Evolutionary conservation across 2,329 filamentous ascomycete genomes (phyloP).

Genomic region (Neocatenulostroma microsporum): DNA sequence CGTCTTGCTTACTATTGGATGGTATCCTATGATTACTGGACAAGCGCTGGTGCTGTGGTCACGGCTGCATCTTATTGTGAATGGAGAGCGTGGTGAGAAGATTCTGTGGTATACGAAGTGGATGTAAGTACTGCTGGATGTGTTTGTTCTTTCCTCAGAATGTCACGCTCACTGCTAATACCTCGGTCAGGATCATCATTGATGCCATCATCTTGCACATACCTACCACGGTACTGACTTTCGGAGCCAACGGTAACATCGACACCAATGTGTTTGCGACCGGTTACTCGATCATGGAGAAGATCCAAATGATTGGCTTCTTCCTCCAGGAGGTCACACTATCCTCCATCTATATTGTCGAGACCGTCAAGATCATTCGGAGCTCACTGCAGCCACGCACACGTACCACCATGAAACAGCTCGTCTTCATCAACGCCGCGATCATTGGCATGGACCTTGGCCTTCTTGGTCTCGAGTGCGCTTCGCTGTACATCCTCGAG

Average conservation of each 20-base stretch:
- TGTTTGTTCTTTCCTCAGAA: too few species aligned
- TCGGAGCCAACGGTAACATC: conserved; percentile 38
- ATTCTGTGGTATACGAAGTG: conserved; percentile 44
- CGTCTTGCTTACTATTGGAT: conserved; percentile 40
- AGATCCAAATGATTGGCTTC: conserved; percentile 39
- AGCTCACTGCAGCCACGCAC: conserved; percentile 15
- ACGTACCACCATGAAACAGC: conserved; percentile 27
- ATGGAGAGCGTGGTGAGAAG: conserved; percentile 35
- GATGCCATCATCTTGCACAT: conserved; percentile 49
- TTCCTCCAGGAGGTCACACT: conserved; percentile 34
- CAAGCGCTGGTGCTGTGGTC: conserved; percentile 49
- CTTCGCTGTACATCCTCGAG: conserved; percentile 27
- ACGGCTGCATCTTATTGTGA: conserved; percentile 51
- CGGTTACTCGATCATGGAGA: conserved; percentile 13
- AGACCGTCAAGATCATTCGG: conserved; percentile 21
- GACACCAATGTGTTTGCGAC: conserved; percentile 27
- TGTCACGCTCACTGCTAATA: not conserved
- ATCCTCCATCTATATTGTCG: conserved; percentile 25
- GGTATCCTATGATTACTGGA: conserved; percentile 55
- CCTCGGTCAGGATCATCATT: conserved; percentile 43
- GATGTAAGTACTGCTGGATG: too few species aligned
- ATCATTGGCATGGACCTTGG: conserved; percentile 33
- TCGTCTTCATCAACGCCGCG: conserved; percentile 31
- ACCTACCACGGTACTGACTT: conserved; percentile 49
- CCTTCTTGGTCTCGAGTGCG: conserved; percentile 29